Evolutionary conservation across 305 asterid genomes (phyloP), one percentile per base, ranked within the genome.

Genomic region (Salvia sclarea): DNA sequence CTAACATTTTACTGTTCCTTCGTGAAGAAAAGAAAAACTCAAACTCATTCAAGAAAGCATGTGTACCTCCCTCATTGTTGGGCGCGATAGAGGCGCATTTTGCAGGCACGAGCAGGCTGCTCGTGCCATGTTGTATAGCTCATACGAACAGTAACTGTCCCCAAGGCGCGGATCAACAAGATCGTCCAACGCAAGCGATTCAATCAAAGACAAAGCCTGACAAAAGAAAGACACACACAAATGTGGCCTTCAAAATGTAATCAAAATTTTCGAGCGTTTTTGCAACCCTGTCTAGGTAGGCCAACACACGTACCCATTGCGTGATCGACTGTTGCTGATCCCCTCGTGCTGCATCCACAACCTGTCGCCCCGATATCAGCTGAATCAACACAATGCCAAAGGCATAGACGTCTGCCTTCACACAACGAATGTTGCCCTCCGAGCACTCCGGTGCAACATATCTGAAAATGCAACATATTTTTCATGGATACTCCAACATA

Each of bases 171-270:
- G 76, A 76, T 86, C 92, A 38, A 83, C 85, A 12, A 85, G 79
- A 66, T 82, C 85, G 2, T 73, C 70, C 12, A 83, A 64, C 8
- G 66, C 59, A 35, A 66, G 75, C 5, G 60, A 49, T 64, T 80
- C 69, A 75, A 86, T 74, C 76, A 80, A 50, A 5, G 87, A 78
- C 57, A 81, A 78, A 66, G 83, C 92, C 89, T 86, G 81, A 50
- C 61, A 64, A 20, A 54, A 66, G 1, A 21, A 20, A 18, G 1
- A 48, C 8, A 33, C 8, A 33, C 2, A 67, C 14, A 38, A 49
- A 64, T 21, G 22, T 67, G 41, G 38, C 44, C 14, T 61, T 21
- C 10, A 21, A 22, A 37, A 14, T 3, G 16, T 8, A 28, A 28
- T 9, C 3, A 67, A 14, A 38, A 49, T 64, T 21, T 10, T 38